A percentile compares a stretch with the other conserved stretches of the same genome.
phyloP scores from a whole-genome alignment of 257 asterid genomes.

The Solanum dulcamara region DNA sequence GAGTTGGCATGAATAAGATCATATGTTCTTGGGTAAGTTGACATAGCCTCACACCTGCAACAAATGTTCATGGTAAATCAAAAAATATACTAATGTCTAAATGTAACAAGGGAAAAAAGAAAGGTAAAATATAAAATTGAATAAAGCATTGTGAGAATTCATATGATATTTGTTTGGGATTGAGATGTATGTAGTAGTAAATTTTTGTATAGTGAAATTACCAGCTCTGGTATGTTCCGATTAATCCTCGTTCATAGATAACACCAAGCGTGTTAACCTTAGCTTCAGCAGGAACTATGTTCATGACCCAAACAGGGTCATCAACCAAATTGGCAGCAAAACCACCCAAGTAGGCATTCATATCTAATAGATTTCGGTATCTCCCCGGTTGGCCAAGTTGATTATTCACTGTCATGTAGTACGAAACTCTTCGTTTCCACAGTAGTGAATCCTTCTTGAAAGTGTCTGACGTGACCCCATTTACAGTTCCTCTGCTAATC shows the following conservation, averaged over 20 bases:
- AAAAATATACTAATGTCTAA: neutral
- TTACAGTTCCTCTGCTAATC: conserved; percentile 39
- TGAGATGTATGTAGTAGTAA: neutral
- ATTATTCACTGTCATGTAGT: conserved; percentile 52
- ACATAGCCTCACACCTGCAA: conserved; percentile 92
- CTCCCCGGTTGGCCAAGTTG: conserved; percentile 53
- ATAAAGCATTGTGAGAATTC: neutral
- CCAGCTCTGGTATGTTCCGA: conserved; percentile 88
- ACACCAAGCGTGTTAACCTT: conserved; percentile 56
- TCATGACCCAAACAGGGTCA: conserved; percentile 86
- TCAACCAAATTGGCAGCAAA: conserved; percentile 53
- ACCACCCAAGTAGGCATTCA: conserved; percentile 83
- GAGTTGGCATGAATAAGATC: conserved; percentile 84
- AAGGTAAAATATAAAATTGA: too few species aligned
- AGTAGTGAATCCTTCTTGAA: conserved; percentile 39
- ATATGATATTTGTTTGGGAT: neutral
- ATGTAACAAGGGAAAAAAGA: neutral
- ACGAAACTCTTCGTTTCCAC: conserved; percentile 60
- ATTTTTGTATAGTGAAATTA: neutral
- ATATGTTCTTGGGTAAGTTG: conserved; percentile 83
- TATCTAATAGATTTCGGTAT: conserved; percentile 68
- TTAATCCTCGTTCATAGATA: conserved; percentile 72
- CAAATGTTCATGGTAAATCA: neutral
- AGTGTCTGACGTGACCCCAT: conserved; percentile 24
- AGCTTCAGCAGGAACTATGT: conserved; percentile 62